phyloP scores from a whole-genome alignment of 2,329 filamentous ascomycete genomes.

The Mycosphaerella arachidis region DNA sequence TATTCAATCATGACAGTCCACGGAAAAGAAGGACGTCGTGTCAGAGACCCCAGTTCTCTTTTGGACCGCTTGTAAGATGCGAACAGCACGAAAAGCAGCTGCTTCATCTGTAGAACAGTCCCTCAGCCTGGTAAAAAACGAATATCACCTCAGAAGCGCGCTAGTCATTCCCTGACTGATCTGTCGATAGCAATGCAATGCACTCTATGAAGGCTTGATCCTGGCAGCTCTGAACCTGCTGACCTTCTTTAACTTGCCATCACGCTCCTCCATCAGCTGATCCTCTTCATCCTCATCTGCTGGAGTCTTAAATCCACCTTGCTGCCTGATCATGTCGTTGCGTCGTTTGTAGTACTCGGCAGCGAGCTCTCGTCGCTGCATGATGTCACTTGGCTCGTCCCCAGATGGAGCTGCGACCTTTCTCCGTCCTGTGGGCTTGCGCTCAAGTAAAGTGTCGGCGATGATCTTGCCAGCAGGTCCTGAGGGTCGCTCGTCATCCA shows the following conservation, averaged over 20 bases:
- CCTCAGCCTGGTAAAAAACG: not conserved
- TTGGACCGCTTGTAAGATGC: constrained; percentile 18
- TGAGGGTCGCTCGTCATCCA: constrained; percentile 12
- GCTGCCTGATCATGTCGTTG: constrained; percentile 74
- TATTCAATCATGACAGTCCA: constrained; percentile 14
- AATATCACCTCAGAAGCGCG: not conserved
- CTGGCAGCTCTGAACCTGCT: constrained; percentile 37
- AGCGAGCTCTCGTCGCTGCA: constrained; percentile 72
- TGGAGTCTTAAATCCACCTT: constrained; percentile 70
- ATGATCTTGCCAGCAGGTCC: constrained; percentile 27
- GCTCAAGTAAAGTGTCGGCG: constrained; percentile 54
- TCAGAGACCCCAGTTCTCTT: constrained; percentile 19
- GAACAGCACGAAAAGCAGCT: constrained; percentile 6
- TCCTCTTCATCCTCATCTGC: constrained; percentile 58
- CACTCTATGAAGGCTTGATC: constrained; percentile 20
- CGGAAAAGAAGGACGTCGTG: constrained; percentile 7
- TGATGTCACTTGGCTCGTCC: constrained; percentile 53
- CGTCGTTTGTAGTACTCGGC: constrained; percentile 78
- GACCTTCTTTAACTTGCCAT: constrained; percentile 37
- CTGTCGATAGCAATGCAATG: not conserved
- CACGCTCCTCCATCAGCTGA: constrained; percentile 52
- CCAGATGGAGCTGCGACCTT: constrained; percentile 33
- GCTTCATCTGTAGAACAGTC: constrained; percentile 15
- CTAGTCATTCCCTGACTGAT: not conserved
- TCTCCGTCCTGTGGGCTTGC: constrained; percentile 22